These are phyloP conservation scores for Sextonia rubra DNA, from an alignment of 164 flowering plant genomes.

Conservation along the genomic window DNA sequence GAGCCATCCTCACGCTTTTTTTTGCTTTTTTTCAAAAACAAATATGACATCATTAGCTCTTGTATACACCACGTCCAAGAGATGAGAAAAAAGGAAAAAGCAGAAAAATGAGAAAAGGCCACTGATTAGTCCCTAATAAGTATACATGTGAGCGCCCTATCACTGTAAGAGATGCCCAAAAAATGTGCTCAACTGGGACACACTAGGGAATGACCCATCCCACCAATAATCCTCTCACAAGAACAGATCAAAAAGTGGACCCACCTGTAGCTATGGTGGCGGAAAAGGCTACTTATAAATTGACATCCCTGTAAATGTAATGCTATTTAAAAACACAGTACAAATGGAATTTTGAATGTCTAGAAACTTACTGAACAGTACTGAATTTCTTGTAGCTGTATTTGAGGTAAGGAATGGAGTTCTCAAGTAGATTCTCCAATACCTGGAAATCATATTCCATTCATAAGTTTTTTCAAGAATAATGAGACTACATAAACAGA, in stretches of 20 bases:
- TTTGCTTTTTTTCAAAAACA: slow-evolving; percentile 34
- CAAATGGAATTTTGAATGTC: slow-evolving; percentile 3
- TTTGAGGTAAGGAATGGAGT: slow-evolving; percentile 74
- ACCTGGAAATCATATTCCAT: slow-evolving; percentile 42
- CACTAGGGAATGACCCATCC: not conserved
- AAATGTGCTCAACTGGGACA: not conserved
- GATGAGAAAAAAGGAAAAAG: not conserved
- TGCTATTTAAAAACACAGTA: not conserved
- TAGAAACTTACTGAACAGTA: slow-evolving; percentile 57
- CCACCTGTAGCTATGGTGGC: not conserved
- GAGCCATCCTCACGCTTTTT: slow-evolving; percentile 47
- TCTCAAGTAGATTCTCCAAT: slow-evolving; percentile 71
- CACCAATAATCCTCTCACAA: not conserved
- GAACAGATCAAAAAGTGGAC: not conserved
- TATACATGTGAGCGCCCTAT: not conserved
- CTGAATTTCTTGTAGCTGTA: slow-evolving; percentile 72
- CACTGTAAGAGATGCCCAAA: not conserved
- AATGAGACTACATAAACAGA: not conserved
- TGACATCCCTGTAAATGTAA: not conserved
- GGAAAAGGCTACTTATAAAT: not conserved
- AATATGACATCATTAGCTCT: slow-evolving; percentile 1
- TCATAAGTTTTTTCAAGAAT: not conserved
- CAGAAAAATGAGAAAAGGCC: not conserved
- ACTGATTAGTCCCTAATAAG: not conserved
- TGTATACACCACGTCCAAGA: not conserved